Base-by-base conservation (phyloP, 1,284 basidiomycete genomes). In the Malassezia restricta region DNA sequence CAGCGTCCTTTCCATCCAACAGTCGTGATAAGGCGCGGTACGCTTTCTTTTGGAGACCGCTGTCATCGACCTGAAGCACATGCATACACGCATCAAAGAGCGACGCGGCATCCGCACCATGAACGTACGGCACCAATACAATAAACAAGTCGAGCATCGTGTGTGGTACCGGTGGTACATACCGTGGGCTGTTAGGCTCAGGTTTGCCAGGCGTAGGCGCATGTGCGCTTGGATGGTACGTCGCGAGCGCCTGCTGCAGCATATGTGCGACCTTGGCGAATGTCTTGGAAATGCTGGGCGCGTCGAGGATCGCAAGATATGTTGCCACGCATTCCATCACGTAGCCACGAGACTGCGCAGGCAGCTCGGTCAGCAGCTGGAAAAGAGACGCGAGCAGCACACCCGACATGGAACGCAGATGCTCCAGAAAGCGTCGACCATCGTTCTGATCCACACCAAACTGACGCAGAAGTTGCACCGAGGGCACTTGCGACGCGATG, bases 361-460 rank as follows among this genome's bases (percentile, higher is more conserved):
- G 81, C 20, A 86, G 81, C 64, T 82, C 89, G 56, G 85, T 81
- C 74, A 95, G 96, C n/a, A 99, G 84, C 71, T 99, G 96, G 78
- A 96, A 92, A 40, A 95, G 78, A 4, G 96, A 87, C 0, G 88
- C 84, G 27, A 96, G 80, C 83, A 94, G 91, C 67, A 87, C 92
- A 68, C 89, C 86, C 0, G 83, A 84, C 65, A 95, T 83, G 0
- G 78, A 78, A 44, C 81, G 82, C 52, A 98, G 78, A 72, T 87
- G 85, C 2, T 73, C 77, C 24, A 95, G 64, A 65, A 91, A 91
- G 43, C 76, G 77, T 33, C 76, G 71, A 2, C 86, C 88, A 56
- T 81, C 80, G 31, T 78, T 78, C 29, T 78, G 79, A 52, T 77
- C 76, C 27, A 80, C 63, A 17, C 78, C 79, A 47, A 80, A 81